A percentile compares a stretch with the other conserved stretches of the same genome.
Conservation (phyloP, 148 eudicot genomes). For the Amaranthus palmeri region DNA sequence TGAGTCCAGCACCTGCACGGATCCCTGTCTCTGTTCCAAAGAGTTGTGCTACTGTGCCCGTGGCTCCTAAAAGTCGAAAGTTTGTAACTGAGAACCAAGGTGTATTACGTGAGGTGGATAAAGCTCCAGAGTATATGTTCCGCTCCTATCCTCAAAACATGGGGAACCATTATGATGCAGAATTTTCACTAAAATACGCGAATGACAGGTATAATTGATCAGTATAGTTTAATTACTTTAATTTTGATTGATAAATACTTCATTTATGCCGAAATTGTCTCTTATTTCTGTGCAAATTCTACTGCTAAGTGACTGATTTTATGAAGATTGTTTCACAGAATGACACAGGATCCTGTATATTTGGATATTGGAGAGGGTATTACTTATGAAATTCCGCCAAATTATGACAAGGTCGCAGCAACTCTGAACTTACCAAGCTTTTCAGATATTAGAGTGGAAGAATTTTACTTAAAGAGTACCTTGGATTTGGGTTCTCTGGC, state of each 20-base stretch:
- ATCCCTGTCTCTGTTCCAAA: conserved; percentile 37
- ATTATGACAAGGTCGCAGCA: conserved; percentile 70
- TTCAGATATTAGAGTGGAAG: conserved; percentile 78
- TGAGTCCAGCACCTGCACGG: conserved; percentile 48
- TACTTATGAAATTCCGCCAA: conserved; percentile 76
- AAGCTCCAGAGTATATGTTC: conserved; percentile 37
- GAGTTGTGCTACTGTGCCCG: conserved; percentile 31
- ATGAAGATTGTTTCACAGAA: conserved; percentile 40
- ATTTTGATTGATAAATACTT: not conserved
- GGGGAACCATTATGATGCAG: conserved; percentile 44
- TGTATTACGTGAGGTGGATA: conserved; percentile 50
- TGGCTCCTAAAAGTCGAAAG: conserved; percentile 48
- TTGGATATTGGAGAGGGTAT: conserved; percentile 88
- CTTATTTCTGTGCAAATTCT: conserved; percentile 1
- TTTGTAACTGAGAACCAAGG: conserved; percentile 43
- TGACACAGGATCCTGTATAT: conserved; percentile 57
- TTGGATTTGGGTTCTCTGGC: conserved; percentile 91
- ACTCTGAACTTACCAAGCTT: conserved; percentile 68
- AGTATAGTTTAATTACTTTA: not conserved
- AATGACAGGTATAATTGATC: conserved; percentile 52
- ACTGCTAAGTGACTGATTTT: not conserved
- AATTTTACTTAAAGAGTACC: conserved; percentile 74
- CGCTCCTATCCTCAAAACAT: conserved; percentile 38
- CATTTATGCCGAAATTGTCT: not conserved
- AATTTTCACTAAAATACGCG: conserved; percentile 47